phyloP scores from a whole-genome alignment of 331 rosid species.

The Acacia pycnantha region DNA sequence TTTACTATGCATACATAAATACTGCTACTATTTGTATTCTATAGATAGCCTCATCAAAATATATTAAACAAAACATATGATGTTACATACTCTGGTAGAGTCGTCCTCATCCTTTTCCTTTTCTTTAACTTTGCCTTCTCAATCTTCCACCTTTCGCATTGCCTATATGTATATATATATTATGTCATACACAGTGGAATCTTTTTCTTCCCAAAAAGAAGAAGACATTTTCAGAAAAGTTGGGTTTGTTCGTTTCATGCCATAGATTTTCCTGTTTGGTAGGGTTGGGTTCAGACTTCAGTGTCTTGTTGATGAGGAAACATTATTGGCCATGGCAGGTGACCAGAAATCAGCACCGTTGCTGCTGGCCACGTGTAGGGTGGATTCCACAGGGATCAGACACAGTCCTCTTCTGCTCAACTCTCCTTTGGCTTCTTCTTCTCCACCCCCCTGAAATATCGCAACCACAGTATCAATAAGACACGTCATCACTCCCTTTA shows the following conservation, averaged over 20 bases:
- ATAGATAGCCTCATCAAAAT: conserved; percentile 22
- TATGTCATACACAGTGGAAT: too few relatives aligned
- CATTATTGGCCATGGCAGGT: conserved; percentile 44
- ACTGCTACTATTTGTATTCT: not conserved
- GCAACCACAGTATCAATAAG: not conserved
- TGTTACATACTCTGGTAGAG: conserved; percentile 20
- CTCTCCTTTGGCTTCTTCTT: conserved; percentile 33
- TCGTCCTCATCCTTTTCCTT: conserved; percentile 15
- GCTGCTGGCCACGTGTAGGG: conserved; percentile 60
- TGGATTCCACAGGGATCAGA: conserved; percentile 71
- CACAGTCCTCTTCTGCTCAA: conserved; percentile 73
- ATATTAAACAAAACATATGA: conserved; percentile 20
- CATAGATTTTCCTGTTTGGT: not conserved
- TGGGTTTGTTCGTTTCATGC: not conserved
- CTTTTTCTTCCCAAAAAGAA: too few relatives aligned
- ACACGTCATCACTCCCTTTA: not conserved
- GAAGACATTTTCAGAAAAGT: too few relatives aligned
- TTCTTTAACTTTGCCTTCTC: conserved; percentile 23
- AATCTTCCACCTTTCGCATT: conserved; percentile 28
- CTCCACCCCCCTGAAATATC: conserved; percentile 37
- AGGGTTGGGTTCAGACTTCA: not conserved
- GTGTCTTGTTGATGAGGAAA: conserved; percentile 22
- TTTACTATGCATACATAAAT: conserved; percentile 7
- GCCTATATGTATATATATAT: too few relatives aligned
- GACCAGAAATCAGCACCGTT: conserved; percentile 98